Evolutionary conservation across 768 basidiomycete species (phyloP), one percentile per base, ranked within the genome.

Genomic region (Mycena rosella): DNA sequence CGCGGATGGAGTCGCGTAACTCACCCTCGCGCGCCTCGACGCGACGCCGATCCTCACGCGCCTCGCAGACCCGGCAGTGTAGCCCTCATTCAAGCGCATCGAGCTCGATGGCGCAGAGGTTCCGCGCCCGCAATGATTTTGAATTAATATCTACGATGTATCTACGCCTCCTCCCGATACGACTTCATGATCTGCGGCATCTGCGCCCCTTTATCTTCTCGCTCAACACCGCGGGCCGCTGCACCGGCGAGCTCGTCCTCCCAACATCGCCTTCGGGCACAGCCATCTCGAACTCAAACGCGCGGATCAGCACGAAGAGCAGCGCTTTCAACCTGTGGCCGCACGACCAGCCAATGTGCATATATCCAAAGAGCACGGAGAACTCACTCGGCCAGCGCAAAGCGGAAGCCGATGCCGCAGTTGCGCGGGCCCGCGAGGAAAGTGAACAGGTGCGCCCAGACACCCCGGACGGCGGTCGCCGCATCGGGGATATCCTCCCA

Each of bases 401-500:
- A 91, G 5, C 88, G 85, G 73, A 86, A 91, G 0, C 90, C 90
- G 34, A 92, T 91, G 67, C n/a, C n/a, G n/a, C 91, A 93, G 1
- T 88, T 83, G 22, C 85, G 83, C 18, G 89, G 88, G 5, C 65
- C 91, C 30, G 88, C 88, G 3, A 89, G 70, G 82, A 93, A 93
- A 0, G 87, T 84, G 34, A 91, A 72, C 68, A 88, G 73, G 71
- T 89, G 85, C 11, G 86, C 83, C 85, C 86, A 90, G 0, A 91
- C 81, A 9, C 90, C 87, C 5, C 91, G 91, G 24, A 91, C 78
- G 0, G 74, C 63, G 5, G 74, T 73, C 1, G 80, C 83, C 1
- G 78, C 79, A n/a, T 84, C 82, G 0, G 89, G 88, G 11, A 81
- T 42, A 3, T 79, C 71, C 18, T 79, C 74, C 91, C 91, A 93